These are phyloP conservation scores for Zygosaccharomyces sapae DNA, from an alignment of 1,139 yeast genomes.

Conservation along the genomic window DNA sequence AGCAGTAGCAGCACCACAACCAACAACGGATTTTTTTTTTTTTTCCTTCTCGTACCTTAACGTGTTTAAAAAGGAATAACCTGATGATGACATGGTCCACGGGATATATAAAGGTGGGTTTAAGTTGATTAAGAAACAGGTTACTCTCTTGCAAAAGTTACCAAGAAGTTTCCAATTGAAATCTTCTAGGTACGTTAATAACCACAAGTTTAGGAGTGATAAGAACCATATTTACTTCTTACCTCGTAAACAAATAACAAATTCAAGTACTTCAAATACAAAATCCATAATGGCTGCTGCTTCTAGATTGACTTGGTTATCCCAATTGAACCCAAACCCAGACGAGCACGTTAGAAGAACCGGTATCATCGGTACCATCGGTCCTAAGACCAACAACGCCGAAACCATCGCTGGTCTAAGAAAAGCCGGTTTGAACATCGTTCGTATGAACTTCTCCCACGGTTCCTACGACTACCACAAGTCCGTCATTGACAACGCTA, in stretches of 20 bases:
- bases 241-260: slow-evolving; percentile 5
- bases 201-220: neutral
- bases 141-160: neutral
- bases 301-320: slow-evolving; percentile 67
- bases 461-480: slow-evolving; percentile 97
- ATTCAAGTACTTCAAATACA: slow-evolving; percentile 6
- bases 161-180: neutral
- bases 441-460: slow-evolving; percentile 98
- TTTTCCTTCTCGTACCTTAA: neutral
- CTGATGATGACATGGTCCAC: neutral
- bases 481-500: slow-evolving; percentile 90
- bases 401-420: slow-evolving; percentile 83
- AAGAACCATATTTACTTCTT: slow-evolving; percentile 4
- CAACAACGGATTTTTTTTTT: neutral
- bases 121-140: neutral
- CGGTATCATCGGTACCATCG: slow-evolving; percentile 96
- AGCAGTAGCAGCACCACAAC: neutral
- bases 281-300: slow-evolving; percentile 24
- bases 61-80: neutral
- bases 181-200: neutral
- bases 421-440: slow-evolving; percentile 96
- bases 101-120: slow-evolving; percentile 4
- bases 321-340: slow-evolving; percentile 73
- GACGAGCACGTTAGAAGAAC: slow-evolving; percentile 87
- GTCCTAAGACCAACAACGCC: slow-evolving; percentile 90